phyloP scores from a whole-genome alignment of 2,329 filamentous ascomycete genomes.

The Eutypa lata region DNA sequence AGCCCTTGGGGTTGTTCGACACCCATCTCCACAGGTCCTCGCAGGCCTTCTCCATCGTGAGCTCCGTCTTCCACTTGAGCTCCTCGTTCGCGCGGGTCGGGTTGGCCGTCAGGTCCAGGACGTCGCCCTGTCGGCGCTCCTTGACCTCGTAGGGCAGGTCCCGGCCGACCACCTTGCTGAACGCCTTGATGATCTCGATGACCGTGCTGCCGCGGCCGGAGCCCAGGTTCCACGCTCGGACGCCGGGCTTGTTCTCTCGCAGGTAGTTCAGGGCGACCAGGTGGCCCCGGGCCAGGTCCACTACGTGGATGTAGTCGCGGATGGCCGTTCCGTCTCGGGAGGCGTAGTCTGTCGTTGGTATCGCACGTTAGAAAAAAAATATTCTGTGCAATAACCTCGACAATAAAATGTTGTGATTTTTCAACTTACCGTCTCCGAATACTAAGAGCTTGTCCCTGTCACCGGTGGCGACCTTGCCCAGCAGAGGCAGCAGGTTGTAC shows the following conservation, averaged over 20 bases:
- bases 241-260: constrained; percentile 77
- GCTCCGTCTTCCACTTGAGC: constrained; percentile 86
- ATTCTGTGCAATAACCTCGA: not conserved
- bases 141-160: constrained; percentile 85
- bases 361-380: constrained; percentile 4
- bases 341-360: constrained; percentile 70
- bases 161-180: constrained; percentile 80
- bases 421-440: constrained; percentile 84
- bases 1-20: constrained; percentile 92
- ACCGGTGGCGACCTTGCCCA: constrained; percentile 94
- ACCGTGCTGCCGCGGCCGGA: constrained; percentile 94
- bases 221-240: constrained; percentile 94
- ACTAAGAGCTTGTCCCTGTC: constrained; percentile 92
- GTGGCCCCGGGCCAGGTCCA: constrained; percentile 84
- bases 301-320: constrained; percentile 96
- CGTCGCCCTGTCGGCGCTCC: constrained; percentile 79
- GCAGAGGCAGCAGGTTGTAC: constrained; percentile 89
- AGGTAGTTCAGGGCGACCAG: constrained; percentile 88
- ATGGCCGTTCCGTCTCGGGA: constrained; percentile 92
- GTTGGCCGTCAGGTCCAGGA: constrained; percentile 92
- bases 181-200: constrained; percentile 95
- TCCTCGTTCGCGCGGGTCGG: constrained; percentile 83
- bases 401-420: not conserved
- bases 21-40: constrained; percentile 97
- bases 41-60: constrained; percentile 89